A percentile compares a stretch with the other conserved stretches of the same genome.
Conservation (phyloP, 768 basidiomycete species). For the Mycena amicta region DNA sequence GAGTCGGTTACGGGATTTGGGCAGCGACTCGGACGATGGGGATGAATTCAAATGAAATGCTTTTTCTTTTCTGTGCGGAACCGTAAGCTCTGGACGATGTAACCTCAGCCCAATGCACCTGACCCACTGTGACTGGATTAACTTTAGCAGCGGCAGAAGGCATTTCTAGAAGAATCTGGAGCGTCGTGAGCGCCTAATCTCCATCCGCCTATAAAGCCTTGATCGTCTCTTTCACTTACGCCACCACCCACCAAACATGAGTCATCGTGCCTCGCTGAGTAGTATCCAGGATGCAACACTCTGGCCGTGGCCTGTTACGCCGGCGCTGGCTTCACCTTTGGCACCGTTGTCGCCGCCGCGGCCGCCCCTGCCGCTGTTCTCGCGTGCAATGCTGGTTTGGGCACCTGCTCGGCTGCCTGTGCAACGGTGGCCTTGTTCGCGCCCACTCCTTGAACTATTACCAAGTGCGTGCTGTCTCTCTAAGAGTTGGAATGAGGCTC, state of each 20-base stretch:
- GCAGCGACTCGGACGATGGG: neutral
- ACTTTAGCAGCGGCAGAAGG: too few species aligned
- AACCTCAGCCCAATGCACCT: too few species aligned
- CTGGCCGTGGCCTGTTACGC: slow-evolving; percentile 45
- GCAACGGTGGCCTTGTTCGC: slow-evolving; percentile 37
- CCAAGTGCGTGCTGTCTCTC: too few species aligned
- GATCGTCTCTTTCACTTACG: too few species aligned
- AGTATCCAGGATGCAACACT: slow-evolving; percentile 35
- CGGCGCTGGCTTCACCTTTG: slow-evolving; percentile 41
- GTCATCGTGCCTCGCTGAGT: neutral
- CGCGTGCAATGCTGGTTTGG: slow-evolving; percentile 44
- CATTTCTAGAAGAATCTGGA: too few species aligned
- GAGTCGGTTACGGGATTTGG: neutral
- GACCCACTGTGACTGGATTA: too few species aligned
- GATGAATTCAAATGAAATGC: neutral
- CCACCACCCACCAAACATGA: too few species aligned
- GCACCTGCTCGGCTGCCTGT: slow-evolving; percentile 45
- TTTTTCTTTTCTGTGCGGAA: neutral
- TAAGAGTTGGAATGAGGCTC: too few species aligned
- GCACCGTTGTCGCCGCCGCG: slow-evolving; percentile 40
- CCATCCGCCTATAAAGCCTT: too few species aligned
- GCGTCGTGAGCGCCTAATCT: too few species aligned
- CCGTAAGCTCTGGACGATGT: neutral
- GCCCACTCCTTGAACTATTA: slow-evolving; percentile 35
- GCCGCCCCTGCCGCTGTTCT: slow-evolving; percentile 37